Conservation (phyloP, 108 stramenopile species). For the Fragilariopsis cylindrus region DNA sequence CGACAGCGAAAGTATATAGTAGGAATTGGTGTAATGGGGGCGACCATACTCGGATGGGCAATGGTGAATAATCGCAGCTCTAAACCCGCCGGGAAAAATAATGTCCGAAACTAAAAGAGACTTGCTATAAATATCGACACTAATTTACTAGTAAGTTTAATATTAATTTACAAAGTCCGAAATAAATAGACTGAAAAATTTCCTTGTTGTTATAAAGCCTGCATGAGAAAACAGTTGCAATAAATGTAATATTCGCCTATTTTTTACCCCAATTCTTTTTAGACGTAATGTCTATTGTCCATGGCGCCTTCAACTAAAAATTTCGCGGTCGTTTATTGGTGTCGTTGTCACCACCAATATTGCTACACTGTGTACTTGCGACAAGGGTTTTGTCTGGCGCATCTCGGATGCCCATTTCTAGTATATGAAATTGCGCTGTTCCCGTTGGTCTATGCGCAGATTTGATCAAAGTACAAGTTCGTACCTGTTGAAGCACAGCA, state of each 20-base stretch:
- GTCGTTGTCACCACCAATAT: not conserved
- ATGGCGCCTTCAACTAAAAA: not conserved
- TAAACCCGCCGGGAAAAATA: not conserved
- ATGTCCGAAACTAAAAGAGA: too few relatives aligned
- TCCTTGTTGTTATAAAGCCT: too few relatives aligned
- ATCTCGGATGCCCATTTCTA: slow-evolving; percentile 54
- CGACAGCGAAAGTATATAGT: not conserved
- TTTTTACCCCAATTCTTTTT: not conserved
- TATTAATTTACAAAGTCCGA: too few relatives aligned
- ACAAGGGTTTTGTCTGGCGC: not conserved
- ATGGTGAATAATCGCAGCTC: too few relatives aligned
- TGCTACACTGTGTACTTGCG: not conserved
- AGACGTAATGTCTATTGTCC: not conserved
- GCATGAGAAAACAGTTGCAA: too few relatives aligned
- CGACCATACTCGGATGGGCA: not conserved
- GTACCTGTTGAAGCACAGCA: not conserved
- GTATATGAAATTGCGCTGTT: slow-evolving; percentile 56
- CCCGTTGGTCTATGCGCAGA: slow-evolving; percentile 69
- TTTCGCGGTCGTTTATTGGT: slow-evolving; percentile 3
- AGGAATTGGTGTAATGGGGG: slow-evolving; percentile 3
- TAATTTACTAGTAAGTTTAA: too few relatives aligned
- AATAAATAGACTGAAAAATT: too few relatives aligned
- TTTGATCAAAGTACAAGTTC: slow-evolving; percentile 66
- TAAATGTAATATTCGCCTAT: too few relatives aligned
- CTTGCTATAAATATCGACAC: too few relatives aligned